phyloP scores from a whole-genome alignment of 352 stramenopile species.

The Globisporangium paroecandrum region DNA sequence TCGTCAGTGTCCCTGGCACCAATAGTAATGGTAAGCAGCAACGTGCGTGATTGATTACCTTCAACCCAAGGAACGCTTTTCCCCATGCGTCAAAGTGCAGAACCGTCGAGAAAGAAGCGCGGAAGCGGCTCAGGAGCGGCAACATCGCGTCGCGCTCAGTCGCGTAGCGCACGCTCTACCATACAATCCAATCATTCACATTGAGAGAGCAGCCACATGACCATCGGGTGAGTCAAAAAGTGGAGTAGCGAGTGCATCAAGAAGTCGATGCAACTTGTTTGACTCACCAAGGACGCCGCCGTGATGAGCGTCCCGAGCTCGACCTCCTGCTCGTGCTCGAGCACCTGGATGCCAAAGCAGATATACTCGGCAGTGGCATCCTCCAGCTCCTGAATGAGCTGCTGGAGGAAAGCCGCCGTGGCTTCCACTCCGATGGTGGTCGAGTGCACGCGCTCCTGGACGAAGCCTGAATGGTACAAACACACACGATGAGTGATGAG shows the following conservation, averaged over 20 bases:
- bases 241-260: too few relatives aligned
- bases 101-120: constrained; percentile 44
- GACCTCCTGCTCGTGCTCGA: constrained; percentile 52
- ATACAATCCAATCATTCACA: background rate
- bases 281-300: constrained; percentile 45
- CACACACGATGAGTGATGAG: background rate
- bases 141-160: constrained; percentile 65
- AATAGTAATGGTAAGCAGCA: background rate
- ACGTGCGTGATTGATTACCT: constrained; percentile 20
- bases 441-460: constrained; percentile 77
- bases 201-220: background rate
- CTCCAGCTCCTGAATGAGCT: constrained; percentile 68
- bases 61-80: constrained; percentile 39
- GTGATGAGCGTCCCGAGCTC: constrained; percentile 71
- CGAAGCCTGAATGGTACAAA: constrained; percentile 31
- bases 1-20: background rate
- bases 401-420: constrained; percentile 55
- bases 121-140: constrained; percentile 49
- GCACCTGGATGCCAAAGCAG: constrained; percentile 12
- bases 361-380: constrained; percentile 40
- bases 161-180: constrained; percentile 68
- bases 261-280: too few relatives aligned
- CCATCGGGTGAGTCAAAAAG: background rate
- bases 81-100: constrained; percentile 51
- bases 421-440: constrained; percentile 53